Conservation (phyloP, 345 rosid species). For the rapeseed (Brassica napus) region Da-Ae NC_063450.1:30322001-30322500, state of each 20-base stretch:
- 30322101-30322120: constrained; percentile 87
- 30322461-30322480: not conserved
- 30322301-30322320: too few relatives aligned
- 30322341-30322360: not conserved
- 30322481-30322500: not conserved
- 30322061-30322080: constrained; percentile 8
- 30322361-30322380: not conserved
- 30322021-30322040: constrained; percentile 58
- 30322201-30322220: not conserved
- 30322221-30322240: not conserved
- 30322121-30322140: constrained; percentile 50
- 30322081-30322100: constrained; percentile 71
- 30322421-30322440: not conserved
- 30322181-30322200: constrained; percentile 47
- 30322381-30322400: not conserved
- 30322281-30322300: too few relatives aligned
- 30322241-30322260: not conserved
- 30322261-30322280: not conserved
- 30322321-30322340: not conserved
- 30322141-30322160: constrained; percentile 65
- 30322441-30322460: not conserved
- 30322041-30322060: constrained; percentile 56
- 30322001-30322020: constrained; percentile 68
- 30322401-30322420: not conserved
- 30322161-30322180: constrained; percentile 70